phyloP scores from a whole-genome alignment of 1,284 basidiomycete species.

The Microbotryum saponariae region DNA sequence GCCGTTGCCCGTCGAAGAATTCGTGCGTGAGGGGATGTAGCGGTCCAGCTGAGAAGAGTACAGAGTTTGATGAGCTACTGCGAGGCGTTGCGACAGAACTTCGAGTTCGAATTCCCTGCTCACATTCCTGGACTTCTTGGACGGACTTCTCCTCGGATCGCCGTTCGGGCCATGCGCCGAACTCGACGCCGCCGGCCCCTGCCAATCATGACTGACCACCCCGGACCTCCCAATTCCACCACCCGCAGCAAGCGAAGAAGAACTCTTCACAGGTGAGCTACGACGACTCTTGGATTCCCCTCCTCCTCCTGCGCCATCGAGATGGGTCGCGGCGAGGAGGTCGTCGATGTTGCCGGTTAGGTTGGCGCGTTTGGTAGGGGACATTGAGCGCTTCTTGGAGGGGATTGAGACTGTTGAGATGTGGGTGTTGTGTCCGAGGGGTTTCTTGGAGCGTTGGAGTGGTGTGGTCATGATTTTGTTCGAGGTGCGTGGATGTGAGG shows the following conservation, averaged over 20 bases:
- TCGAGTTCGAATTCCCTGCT: too few relatives aligned
- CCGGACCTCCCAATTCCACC: conserved; percentile 26
- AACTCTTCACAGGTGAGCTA: too few relatives aligned
- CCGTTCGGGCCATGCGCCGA: background rate
- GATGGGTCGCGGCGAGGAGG: background rate
- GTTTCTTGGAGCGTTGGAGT: too few relatives aligned
- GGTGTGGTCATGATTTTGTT: too few relatives aligned
- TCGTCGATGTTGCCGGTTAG: too few relatives aligned
- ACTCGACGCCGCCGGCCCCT: conserved; percentile 1
- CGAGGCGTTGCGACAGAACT: too few relatives aligned
- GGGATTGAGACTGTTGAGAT: too few relatives aligned
- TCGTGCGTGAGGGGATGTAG: conserved; percentile 29
- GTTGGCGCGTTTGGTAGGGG: too few relatives aligned
- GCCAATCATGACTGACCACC: conserved; percentile 22
- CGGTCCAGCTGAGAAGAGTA: conserved; percentile 23
- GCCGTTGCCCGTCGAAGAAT: conserved; percentile 11
- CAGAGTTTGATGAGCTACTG: background rate
- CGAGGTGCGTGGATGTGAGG: too few relatives aligned
- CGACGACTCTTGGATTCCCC: background rate
- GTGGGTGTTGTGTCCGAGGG: too few relatives aligned
- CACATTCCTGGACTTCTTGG: conserved; percentile 25
- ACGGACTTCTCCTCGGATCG: conserved; percentile 23
- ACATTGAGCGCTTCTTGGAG: too few relatives aligned
- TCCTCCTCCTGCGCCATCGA: background rate
- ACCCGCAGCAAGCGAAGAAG: conserved; percentile 5